A percentile compares a stretch with the other conserved stretches of the same genome.
These are phyloP conservation scores for Tuber magnatum DNA, from an alignment of 495 filamentous ascomycete genomes.

Conservation along the genomic window DNA sequence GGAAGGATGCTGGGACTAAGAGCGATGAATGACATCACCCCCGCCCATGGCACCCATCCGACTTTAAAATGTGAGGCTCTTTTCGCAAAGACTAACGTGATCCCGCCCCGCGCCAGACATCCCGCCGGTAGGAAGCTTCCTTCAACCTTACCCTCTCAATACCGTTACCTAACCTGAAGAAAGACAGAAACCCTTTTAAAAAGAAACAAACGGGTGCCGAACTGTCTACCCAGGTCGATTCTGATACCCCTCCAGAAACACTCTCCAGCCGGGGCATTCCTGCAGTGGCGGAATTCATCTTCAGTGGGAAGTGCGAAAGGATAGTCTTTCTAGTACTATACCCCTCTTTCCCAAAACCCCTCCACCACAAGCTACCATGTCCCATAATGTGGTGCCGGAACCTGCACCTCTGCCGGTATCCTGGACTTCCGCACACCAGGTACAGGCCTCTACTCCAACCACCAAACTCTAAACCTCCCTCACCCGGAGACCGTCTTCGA, in stretches of 20 bases:
- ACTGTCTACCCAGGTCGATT: conserved; percentile 55
- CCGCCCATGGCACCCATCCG: neutral
- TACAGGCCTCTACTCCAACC: conserved; percentile 74
- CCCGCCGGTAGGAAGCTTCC: neutral
- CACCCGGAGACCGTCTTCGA: conserved; percentile 76
- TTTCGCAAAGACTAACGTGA: neutral
- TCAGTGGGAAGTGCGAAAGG: conserved; percentile 54
- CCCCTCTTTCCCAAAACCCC: conserved; percentile 21
- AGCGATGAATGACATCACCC: neutral
- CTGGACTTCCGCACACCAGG: conserved; percentile 71
- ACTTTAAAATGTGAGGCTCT: neutral
- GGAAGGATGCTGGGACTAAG: no score
- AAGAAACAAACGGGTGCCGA: conserved; percentile 59
- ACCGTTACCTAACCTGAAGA: neutral
- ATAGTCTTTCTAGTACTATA: conserved; percentile 67
- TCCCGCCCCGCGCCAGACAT: neutral
- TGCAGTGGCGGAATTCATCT: conserved; percentile 69
- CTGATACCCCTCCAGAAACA: conserved; percentile 56
- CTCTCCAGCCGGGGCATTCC: conserved; percentile 62
- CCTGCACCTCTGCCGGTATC: conserved; percentile 45
- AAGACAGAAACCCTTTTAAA: neutral
- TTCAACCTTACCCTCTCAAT: neutral
- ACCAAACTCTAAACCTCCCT: conserved; percentile 72
- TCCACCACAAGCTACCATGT: neutral
- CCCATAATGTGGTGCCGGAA: conserved; percentile 37